phyloP scores from a whole-genome alignment of 148 eudicot genomes.

The Arbutus unedo region DNA sequence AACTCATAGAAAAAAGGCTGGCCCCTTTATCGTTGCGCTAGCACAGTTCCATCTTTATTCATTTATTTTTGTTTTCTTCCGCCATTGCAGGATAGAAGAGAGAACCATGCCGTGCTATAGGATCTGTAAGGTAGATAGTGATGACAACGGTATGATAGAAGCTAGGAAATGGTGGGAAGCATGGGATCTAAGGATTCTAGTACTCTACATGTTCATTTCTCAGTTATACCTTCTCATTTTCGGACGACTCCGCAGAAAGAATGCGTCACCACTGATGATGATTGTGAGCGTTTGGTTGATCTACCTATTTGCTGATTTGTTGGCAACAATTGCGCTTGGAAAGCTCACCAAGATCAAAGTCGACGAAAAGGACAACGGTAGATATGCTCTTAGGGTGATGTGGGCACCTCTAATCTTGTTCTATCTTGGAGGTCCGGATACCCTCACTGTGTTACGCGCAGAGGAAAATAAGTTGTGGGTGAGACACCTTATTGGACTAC shows the following conservation, averaged over 20 bases:
- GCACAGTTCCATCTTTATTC: no score
- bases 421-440: conserved; percentile 12
- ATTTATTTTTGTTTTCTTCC: no score
- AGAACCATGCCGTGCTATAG: no score
- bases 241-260: neutral
- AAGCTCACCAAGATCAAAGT: no score
- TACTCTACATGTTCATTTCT: neutral
- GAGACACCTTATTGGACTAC: neutral
- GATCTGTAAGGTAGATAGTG: no score
- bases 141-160: neutral
- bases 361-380: no score
- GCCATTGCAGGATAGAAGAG: no score
- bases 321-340: no score
- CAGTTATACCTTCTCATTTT: neutral
- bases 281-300: neutral
- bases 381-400: neutral
- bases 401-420: conserved; percentile 10
- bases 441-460: neutral
- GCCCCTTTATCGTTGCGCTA: no score
- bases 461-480: neutral
- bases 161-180: neutral
- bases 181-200: neutral
- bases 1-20: no score
- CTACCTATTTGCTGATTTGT: neutral
- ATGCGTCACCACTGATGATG: neutral